phyloP scores from a whole-genome alignment of 257 asterid species.

The Linderniella brevidens region DNA sequence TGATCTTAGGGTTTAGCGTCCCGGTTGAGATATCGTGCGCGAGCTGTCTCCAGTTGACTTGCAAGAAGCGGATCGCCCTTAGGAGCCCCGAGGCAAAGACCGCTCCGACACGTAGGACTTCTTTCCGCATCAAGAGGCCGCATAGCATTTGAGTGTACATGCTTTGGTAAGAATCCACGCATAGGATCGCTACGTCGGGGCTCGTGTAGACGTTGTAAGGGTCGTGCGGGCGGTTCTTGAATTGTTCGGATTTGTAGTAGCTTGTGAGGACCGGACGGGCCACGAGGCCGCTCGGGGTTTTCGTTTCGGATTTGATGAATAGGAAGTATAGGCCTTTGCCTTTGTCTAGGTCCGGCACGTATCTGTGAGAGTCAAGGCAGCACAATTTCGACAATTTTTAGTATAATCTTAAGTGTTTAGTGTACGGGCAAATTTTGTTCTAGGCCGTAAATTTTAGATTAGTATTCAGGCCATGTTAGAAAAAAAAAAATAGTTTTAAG shows the following conservation, averaged over 20 bases:
- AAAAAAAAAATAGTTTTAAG: too few relatives aligned
- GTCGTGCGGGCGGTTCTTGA: conserved; percentile 54
- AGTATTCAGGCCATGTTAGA: too few relatives aligned
- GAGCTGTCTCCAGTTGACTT: conserved; percentile 44
- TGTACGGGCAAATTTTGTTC: too few relatives aligned
- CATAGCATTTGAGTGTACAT: conserved; percentile 81
- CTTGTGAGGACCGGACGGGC: conserved; percentile 84
- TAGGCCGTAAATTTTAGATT: too few relatives aligned
- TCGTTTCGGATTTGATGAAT: conserved; percentile 52
- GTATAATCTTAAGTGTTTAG: too few relatives aligned
- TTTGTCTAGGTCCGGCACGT: conserved; percentile 52
- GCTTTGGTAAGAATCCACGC: conserved; percentile 63
- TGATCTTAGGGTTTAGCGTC: conserved; percentile 27
- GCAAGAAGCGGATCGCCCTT: conserved; percentile 61
- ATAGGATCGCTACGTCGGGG: conserved; percentile 64
- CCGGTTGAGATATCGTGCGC: conserved; percentile 48
- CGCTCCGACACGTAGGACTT: conserved; percentile 71
- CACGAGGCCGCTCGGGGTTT: conserved; percentile 57
- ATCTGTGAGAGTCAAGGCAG: conserved; percentile 29
- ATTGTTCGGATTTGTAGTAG: conserved; percentile 63
- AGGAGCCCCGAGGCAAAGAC: conserved; percentile 79
- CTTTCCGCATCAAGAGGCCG: conserved; percentile 49
- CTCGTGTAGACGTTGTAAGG: conserved; percentile 48
- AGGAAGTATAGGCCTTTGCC: conserved; percentile 68
- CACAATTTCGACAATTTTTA: too few relatives aligned